Conservation (phyloP, 139 green algal genomes). For the Limnomonas spitsbergensis region DNA sequence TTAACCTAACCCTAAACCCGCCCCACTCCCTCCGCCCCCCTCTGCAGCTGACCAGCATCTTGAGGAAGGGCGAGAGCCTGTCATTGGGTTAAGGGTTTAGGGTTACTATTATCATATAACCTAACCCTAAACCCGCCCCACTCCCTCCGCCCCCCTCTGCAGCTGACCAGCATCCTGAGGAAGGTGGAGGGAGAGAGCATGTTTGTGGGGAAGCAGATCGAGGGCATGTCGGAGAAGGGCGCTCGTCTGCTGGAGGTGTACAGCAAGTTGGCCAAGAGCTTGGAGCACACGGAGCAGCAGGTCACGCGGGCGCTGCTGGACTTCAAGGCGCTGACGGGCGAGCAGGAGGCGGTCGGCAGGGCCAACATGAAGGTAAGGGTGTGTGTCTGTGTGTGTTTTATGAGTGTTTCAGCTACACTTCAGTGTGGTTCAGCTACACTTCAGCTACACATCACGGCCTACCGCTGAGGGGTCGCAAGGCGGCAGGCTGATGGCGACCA, state of each 20-base stretch:
- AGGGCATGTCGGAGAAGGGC: conserved; percentile 48
- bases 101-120: too few species aligned
- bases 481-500: too few species aligned
- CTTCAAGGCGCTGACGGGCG: conserved; percentile 39
- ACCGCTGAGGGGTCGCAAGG: too few species aligned
- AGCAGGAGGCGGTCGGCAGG: conserved; percentile 14
- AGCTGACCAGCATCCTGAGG: conserved; percentile 59
- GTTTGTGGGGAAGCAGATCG: conserved; percentile 62
- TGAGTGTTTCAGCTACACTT: neutral
- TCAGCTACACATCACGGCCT: too few species aligned
- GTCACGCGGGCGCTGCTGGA: conserved; percentile 35
- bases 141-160: too few species aligned
- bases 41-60: too few species aligned
- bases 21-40: too few species aligned
- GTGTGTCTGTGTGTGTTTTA: conserved; percentile 3
- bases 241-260: conserved; percentile 51
- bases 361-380: neutral
- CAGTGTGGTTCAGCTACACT: too few species aligned
- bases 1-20: too few species aligned
- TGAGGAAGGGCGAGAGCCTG: too few species aligned
- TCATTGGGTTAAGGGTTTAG: too few species aligned
- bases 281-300: conserved; percentile 67
- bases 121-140: too few species aligned
- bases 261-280: conserved; percentile 47
- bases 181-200: conserved; percentile 71